Conservation (phyloP, 2,329 filamentous ascomycete species). For the Fusarium verrucosum region DNA sequence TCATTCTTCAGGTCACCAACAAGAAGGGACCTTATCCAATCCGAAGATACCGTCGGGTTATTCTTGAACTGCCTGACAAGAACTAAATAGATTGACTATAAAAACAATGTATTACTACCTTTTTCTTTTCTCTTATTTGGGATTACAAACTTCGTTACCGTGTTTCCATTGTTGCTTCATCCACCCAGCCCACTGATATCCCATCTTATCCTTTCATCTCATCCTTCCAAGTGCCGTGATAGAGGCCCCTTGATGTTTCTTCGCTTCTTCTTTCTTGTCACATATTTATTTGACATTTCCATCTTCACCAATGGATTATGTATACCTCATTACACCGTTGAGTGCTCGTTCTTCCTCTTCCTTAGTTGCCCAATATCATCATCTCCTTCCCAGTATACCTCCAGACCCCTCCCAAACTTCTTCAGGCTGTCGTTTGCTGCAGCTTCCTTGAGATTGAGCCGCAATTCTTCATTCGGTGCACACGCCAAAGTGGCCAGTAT, state of each 20-base stretch:
- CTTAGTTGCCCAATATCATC: neutral
- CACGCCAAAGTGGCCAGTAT: neutral
- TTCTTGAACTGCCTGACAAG: neutral
- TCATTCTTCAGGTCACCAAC: slow-evolving; percentile 16
- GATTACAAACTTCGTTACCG: too few relatives aligned
- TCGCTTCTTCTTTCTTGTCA: too few relatives aligned
- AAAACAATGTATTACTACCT: neutral
- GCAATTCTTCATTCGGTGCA: neutral
- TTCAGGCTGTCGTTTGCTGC: neutral
- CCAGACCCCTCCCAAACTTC: neutral
- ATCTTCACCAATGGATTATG: neutral
- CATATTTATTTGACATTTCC: too few relatives aligned
- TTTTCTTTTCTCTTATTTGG: neutral
- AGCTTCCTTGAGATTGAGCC: neutral
- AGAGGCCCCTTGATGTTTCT: too few relatives aligned
- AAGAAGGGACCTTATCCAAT: slow-evolving; percentile 2
- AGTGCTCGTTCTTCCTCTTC: neutral
- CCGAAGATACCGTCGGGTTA: neutral
- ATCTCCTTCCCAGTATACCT: neutral
- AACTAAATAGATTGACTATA: fast-evolving
- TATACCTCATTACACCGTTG: neutral
- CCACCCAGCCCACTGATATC: too few relatives aligned
- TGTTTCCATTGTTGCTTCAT: too few relatives aligned
- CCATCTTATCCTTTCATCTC: too few relatives aligned
- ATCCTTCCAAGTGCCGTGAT: too few relatives aligned